Evolutionary conservation across 2,329 filamentous ascomycete species (phyloP), one percentile per base, ranked within the genome.

Genomic region (Paracoccidioides brasiliensis): DNA sequence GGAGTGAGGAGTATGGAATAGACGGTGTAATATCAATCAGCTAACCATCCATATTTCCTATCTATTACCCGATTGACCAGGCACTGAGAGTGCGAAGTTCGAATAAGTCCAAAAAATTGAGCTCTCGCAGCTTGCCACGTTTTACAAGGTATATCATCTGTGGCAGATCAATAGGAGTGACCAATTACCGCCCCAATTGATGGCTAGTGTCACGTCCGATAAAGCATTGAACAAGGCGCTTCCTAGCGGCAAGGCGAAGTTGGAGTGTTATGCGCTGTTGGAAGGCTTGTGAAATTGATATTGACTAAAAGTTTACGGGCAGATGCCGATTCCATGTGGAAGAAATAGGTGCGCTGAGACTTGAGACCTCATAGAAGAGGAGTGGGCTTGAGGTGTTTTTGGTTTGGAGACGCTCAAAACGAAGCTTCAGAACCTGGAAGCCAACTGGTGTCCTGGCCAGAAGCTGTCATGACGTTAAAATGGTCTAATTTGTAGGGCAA

Each of bases 131-230:
- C 43, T 45, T 32, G 22, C 32, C 28, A 45, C 79, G 0, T 67
- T 93, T 2, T 94, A 94, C 64, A 95, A 95, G 67, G 81, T 85
- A 0, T 93, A 85, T 68, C 88, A 95, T 67, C 75, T 93, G 44
- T 95, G 90, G 89, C 87, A 94, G 76, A 81, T 85, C 14, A 88
- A 94, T 70, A 75, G 80, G 5, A 87, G 87, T 0, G 81, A 91
- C 64, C 69, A 72, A 53, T 64, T 85, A 54, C 83, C 83, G 58
- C 82, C 83, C 55, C 70, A 83, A 69, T 69, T 86, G 61, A 85
- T 86, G 80, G 81, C 77, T 59, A 84, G 82, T 63, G 83, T 76
- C 59, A 66, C 59, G 3, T 62, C 64, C 14, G 60, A 66, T 37
- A 66, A 62, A 41, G 63, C 55, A 35, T 64, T 67, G 15, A 56